Evolutionary conservation across 1,284 basidiomycete genomes (phyloP), one percentile per base, ranked within the genome.

Genomic region (Mycena citricolor): DNA sequence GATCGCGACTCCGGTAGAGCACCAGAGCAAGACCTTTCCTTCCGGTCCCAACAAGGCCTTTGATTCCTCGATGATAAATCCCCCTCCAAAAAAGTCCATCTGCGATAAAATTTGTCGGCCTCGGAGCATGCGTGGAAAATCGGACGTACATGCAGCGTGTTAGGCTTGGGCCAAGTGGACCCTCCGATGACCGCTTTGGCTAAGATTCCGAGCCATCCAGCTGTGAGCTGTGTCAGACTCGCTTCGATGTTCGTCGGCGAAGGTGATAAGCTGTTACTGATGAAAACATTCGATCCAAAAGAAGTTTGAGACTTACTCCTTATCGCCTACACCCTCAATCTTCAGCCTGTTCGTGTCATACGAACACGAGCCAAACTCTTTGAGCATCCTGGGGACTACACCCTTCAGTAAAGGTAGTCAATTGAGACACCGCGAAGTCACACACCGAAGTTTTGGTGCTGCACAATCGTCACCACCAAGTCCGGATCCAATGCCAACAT

Each of bases 11-110:
- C 14, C 11, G 6, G 12, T 12, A 1, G 42, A 35, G 3, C 11
- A 44, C 41, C 41, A 49, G 4, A 29, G 11, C 8, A 49, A 33
- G 11, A 40, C 22, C 21, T 49, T 49, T 32, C 41, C 39, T 21
- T 39, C 41, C n/a, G 41, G 26, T 5, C 37, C 37, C 6, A 40
- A 2, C 6, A 49, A 32, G 20, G 41, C 13, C 23, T 44, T 49
- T 13, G 47, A 43, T 17, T n/a, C 34, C 22, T 44, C 47, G 7
- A 44, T 22, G 20, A 48, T 36, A 2, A n/a, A n/a, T 1, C 47
- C 47, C 12, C 47, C 47, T n/a, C 4, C 1, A 4, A 24, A 4
- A 5, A 39, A 35, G 20, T 49, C 47, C 21, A 49, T n/a, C 47
- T 49, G 26, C 5, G 22, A 2, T 10, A n/a, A 29, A 29, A 8